Conservation (phyloP, 176 grass and related monocot species). For the Carex pumila region DNA sequence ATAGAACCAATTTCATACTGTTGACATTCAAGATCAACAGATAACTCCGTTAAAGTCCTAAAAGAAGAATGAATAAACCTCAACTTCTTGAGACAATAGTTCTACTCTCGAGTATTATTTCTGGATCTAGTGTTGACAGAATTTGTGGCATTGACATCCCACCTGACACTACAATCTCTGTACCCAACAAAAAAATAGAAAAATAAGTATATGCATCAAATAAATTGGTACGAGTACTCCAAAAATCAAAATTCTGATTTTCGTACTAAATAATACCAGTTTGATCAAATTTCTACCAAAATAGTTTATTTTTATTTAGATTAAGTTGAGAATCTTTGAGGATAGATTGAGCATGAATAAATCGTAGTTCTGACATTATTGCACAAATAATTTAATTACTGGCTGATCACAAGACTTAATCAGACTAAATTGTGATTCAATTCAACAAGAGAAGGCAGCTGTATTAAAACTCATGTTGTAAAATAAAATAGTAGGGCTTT, state of each 20-base stretch:
- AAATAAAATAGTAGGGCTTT: not conserved
- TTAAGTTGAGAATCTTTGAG: not conserved
- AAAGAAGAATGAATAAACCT: constrained; percentile 13
- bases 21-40: constrained; percentile 1
- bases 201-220: not conserved
- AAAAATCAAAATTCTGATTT: not conserved
- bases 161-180: constrained; percentile 93
- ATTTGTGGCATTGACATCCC: constrained; percentile 98
- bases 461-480: not conserved
- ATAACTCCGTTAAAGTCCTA: not conserved
- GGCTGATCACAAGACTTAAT: not conserved
- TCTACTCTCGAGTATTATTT: constrained; percentile 37
- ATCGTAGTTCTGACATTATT: not conserved
- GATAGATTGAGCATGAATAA: not conserved
- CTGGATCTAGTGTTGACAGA: constrained; percentile 71
- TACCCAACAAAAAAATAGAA: not conserved
- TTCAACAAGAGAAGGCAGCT: not conserved
- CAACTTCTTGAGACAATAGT: constrained; percentile 53
- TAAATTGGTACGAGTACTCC: not conserved
- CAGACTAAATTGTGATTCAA: not conserved
- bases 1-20: not conserved
- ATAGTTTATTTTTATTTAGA: not conserved
- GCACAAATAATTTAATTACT: not conserved
- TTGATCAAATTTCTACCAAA: not conserved
- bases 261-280: not conserved